Evolutionary conservation across 176 grass and related monocot species (phyloP).

Genomic region (Eremochloa ophiuroides): DNA sequence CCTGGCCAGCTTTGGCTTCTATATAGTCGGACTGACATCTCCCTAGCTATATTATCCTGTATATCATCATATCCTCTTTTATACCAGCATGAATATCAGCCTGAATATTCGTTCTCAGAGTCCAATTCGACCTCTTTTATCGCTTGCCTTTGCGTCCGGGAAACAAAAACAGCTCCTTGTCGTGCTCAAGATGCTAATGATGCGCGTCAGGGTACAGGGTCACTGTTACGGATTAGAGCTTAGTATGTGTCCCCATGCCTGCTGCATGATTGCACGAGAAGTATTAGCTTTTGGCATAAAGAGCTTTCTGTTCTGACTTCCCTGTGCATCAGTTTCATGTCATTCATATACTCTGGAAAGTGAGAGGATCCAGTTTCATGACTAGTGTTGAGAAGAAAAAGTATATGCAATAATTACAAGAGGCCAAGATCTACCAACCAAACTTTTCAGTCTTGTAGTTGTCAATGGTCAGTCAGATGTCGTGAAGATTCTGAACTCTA

Average conservation of each 20-base stretch:
- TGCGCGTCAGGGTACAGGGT: too few relatives aligned
- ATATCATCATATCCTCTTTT: too few relatives aligned
- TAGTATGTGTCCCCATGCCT: too few relatives aligned
- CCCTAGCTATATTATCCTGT: background rate
- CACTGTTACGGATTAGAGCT: too few relatives aligned
- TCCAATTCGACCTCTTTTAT: background rate
- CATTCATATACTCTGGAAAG: background rate
- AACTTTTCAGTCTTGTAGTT: background rate
- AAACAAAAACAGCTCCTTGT: background rate
- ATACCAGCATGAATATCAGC: too few relatives aligned
- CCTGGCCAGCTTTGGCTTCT: background rate
- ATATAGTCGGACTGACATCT: background rate
- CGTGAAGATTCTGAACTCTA: too few relatives aligned
- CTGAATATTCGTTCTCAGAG: background rate
- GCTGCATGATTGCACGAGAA: background rate
- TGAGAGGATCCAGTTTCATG: background rate
- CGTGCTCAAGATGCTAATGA: background rate
- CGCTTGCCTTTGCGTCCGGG: too few relatives aligned
- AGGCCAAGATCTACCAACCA: slow-evolving; percentile 20
- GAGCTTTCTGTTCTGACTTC: slow-evolving; percentile 5
- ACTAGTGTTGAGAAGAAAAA: background rate
- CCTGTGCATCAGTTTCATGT: background rate
- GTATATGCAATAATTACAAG: slow-evolving; percentile 23
- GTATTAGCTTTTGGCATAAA: background rate
- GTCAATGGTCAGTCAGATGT: too few relatives aligned